Evolutionary conservation across 192 early-diverging fungal genomes (phyloP).

Genomic region (Coemansia sp.): DNA sequence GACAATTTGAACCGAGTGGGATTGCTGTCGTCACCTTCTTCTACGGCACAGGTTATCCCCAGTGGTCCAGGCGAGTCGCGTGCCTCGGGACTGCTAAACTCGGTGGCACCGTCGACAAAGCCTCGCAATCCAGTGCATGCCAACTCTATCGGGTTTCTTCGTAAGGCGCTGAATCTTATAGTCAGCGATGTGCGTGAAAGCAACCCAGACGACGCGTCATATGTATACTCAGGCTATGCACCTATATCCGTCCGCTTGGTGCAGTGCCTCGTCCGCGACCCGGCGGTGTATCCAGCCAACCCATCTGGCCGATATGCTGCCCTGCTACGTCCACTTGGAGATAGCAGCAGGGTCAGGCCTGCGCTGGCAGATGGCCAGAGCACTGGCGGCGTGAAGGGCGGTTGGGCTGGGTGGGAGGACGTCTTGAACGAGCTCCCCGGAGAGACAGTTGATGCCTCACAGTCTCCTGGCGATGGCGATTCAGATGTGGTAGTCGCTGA

Average conservation of each 20-base stretch:
- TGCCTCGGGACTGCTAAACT: slow-evolving; percentile 16
- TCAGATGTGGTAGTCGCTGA: slow-evolving; percentile 34
- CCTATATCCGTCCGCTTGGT: slow-evolving; percentile 88
- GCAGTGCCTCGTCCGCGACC: slow-evolving; percentile 70
- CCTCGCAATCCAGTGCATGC: slow-evolving; percentile 33
- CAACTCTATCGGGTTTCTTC: slow-evolving; percentile 55
- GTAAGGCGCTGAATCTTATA: slow-evolving; percentile 75
- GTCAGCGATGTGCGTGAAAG: slow-evolving; percentile 88
- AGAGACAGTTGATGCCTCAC: slow-evolving; percentile 76
- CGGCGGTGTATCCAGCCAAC: slow-evolving; percentile 30
- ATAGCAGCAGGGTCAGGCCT: slow-evolving; percentile 23
- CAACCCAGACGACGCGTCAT: slow-evolving; percentile 84
- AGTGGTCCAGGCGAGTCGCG: not conserved
- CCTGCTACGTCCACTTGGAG: slow-evolving; percentile 50
- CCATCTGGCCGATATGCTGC: slow-evolving; percentile 43
- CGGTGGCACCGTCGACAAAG: slow-evolving; percentile 24
- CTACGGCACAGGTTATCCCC: slow-evolving; percentile 31
- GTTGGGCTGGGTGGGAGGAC: slow-evolving; percentile 93
- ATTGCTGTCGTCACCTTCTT: slow-evolving; percentile 60
- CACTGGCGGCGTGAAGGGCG: slow-evolving; percentile 55
- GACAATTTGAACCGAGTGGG: slow-evolving; percentile 74
- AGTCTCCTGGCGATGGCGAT: slow-evolving; percentile 62
- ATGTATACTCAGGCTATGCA: slow-evolving; percentile 95
- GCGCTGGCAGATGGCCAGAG: slow-evolving; percentile 21
- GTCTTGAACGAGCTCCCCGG: slow-evolving; percentile 79